Percentiles rank a stretch among this genome's conserved stretches.
Conservation (phyloP, 1,284 basidiomycete species). For the Mrakiaceae sp. region DNA sequence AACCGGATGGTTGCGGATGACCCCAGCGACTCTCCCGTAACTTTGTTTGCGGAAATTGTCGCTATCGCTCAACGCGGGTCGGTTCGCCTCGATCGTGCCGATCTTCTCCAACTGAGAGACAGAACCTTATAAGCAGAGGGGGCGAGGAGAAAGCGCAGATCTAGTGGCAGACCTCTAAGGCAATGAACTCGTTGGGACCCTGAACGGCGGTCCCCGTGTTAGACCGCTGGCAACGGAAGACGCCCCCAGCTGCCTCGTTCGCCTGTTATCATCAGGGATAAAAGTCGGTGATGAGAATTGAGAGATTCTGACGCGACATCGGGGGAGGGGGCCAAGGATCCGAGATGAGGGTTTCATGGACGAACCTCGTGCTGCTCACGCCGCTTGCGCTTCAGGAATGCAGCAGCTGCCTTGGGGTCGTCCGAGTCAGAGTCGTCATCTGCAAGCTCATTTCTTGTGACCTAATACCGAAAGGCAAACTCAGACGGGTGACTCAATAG, state of each 20-base stretch:
- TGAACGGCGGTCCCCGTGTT: background rate
- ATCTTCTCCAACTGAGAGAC: background rate
- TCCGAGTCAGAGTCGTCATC: too few species aligned
- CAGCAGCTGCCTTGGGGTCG: too few species aligned
- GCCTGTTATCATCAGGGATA: background rate
- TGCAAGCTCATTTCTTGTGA: too few species aligned
- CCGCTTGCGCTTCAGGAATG: too few species aligned
- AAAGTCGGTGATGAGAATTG: too few species aligned
- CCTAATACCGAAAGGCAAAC: too few species aligned
- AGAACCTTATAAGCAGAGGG: background rate
- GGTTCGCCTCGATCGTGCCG: background rate
- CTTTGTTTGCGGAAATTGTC: background rate
- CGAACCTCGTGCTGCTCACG: too few species aligned
- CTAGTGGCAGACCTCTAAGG: background rate
- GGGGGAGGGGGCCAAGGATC: too few species aligned
- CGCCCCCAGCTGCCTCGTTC: background rate
- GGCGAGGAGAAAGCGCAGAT: background rate
- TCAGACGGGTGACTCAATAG: too few species aligned
- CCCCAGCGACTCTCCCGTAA: constrained; percentile 26
- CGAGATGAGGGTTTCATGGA: too few species aligned
- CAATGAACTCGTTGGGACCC: background rate
- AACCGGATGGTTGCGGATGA: constrained; percentile 36
- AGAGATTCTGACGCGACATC: too few species aligned
- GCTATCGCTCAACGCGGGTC: background rate
- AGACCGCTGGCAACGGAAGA: background rate